Base-by-base conservation (phyloP, 306 rosid genomes). In the Pterocarpus santalinus region DNA sequence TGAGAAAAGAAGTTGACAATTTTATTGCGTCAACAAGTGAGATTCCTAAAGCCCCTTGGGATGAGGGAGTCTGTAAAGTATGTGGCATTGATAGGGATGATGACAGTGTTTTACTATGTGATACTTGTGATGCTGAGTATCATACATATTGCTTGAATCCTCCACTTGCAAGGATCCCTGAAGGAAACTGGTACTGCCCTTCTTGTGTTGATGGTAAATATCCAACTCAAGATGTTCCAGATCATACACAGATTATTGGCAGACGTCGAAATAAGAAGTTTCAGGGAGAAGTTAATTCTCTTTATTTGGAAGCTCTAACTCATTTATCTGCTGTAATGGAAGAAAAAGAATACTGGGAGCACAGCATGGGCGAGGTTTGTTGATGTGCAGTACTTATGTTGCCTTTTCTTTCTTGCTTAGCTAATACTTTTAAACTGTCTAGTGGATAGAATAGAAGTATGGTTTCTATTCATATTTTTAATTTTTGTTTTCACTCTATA, bases 151-250 rank as follows among this genome's bases (percentile, higher is more conserved):
- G 99, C 85, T 88, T 96, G 88, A 90, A 87, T 89, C 99, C 99
- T 88, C 99, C 99, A 32, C 99, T 96, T 82, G 97, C 91, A 73
- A 90, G 98, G 90, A 96, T 96, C 79, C 99, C 99, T 16, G 97
- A 93, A 80, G 99, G 99, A 83, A 96, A 96, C 79, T 96, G 99
- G 99, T 96, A 96, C 79, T 96, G 99, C 75, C 99, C 99, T 85
- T 92, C 99, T 81, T 96, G 99, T 86, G 86, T 86, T 79, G 81
- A 86, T 81, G 87, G 91, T 69, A 93, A 87, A 80, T 83, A 57
- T 70, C 77, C 81, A 68, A 84, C 80, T 87, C 92, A 88, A 80
- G 86, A 87, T 90, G 88, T 80, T 46, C 76, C 87, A n/a, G 82
- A 82, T 39, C 77, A 47, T 58, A 39, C 70, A 49, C 85, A 70